Evolutionary conservation across 2,329 filamentous ascomycete genomes (phyloP).

Genomic region (Phyllosticta ampelicida): DNA sequence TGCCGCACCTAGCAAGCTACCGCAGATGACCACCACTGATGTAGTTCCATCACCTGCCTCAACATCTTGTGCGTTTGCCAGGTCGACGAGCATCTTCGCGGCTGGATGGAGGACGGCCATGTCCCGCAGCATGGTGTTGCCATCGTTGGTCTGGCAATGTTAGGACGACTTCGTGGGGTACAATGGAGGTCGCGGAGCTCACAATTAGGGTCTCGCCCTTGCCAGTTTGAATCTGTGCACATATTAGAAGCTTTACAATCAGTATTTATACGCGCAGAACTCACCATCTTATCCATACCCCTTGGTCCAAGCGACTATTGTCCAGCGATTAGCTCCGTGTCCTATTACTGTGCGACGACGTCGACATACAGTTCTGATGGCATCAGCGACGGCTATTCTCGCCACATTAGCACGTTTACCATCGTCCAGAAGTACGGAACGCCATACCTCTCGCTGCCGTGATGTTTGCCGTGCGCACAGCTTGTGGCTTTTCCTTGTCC

Average conservation of each 20-base stretch:
- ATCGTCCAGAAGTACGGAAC: slow-evolving; percentile 13
- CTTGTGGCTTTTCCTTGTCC: slow-evolving; percentile 97
- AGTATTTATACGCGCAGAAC: slow-evolving; percentile 10
- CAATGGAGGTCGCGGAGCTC: slow-evolving; percentile 17
- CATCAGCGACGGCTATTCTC: slow-evolving; percentile 77
- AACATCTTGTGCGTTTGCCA: slow-evolving; percentile 94
- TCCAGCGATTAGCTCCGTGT: slow-evolving; percentile 3
- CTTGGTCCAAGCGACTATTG: slow-evolving; percentile 72
- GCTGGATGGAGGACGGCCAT: slow-evolving; percentile 99
- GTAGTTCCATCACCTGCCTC: slow-evolving; percentile 98
- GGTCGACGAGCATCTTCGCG: slow-evolving; percentile 96
- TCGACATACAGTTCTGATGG: slow-evolving; percentile 66
- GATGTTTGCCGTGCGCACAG: slow-evolving; percentile 92
- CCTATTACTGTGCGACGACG: background rate
- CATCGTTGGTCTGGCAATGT: slow-evolving; percentile 68
- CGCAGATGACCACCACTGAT: slow-evolving; percentile 94
- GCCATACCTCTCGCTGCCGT: slow-evolving; percentile 80
- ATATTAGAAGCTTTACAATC: slow-evolving; percentile 17
- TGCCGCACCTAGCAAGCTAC: slow-evolving; percentile 85
- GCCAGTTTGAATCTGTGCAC: slow-evolving; percentile 66
- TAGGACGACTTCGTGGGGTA: slow-evolving; percentile 18
- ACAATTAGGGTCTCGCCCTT: slow-evolving; percentile 93
- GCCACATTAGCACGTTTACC: slow-evolving; percentile 16
- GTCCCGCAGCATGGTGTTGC: slow-evolving; percentile 97
- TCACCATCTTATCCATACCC: slow-evolving; percentile 95